Conservation (phyloP, 352 stramenopile species). For the Vaucheria bursata region DNA sequence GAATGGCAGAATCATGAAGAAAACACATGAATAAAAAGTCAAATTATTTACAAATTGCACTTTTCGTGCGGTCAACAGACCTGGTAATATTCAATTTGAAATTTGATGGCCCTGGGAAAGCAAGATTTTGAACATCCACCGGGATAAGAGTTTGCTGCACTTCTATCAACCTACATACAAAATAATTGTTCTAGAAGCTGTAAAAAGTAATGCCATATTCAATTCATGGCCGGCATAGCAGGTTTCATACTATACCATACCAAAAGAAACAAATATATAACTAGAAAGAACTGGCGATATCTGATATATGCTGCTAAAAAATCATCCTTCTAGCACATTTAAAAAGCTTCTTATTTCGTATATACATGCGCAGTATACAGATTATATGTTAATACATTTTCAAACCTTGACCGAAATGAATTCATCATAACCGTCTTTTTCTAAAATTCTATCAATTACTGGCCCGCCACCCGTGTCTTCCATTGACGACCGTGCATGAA, state of each 20-base stretch:
- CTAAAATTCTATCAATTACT: slow-evolving; percentile 21
- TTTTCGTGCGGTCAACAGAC: no score
- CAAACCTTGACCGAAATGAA: slow-evolving; percentile 74
- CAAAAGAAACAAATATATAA: background rate
- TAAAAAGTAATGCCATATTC: background rate
- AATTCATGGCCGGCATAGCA: background rate
- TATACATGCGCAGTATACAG: background rate
- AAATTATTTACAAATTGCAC: no score
- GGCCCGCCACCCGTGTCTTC: slow-evolving; percentile 35
- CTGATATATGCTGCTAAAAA: background rate
- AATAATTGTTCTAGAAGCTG: slow-evolving; percentile 43
- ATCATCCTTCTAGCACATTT: no score
- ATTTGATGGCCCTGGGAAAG: slow-evolving; percentile 78
- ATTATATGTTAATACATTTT: background rate
- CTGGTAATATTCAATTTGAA: slow-evolving; percentile 90
- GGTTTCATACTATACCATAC: background rate
- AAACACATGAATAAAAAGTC: no score
- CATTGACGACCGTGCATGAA: slow-evolving; percentile 20
- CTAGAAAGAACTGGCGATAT: background rate
- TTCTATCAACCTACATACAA: slow-evolving; percentile 63
- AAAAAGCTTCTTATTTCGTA: background rate
- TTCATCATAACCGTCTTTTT: slow-evolving; percentile 66
- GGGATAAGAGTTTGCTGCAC: slow-evolving; percentile 59
- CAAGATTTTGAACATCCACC: slow-evolving; percentile 78
- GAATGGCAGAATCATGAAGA: background rate